A percentile compares a stretch with the other conserved stretches of the same genome.
Evolutionary conservation across 192 early-diverging fungal genomes (phyloP).

Genomic region (Linnemannia hyalina): DNA sequence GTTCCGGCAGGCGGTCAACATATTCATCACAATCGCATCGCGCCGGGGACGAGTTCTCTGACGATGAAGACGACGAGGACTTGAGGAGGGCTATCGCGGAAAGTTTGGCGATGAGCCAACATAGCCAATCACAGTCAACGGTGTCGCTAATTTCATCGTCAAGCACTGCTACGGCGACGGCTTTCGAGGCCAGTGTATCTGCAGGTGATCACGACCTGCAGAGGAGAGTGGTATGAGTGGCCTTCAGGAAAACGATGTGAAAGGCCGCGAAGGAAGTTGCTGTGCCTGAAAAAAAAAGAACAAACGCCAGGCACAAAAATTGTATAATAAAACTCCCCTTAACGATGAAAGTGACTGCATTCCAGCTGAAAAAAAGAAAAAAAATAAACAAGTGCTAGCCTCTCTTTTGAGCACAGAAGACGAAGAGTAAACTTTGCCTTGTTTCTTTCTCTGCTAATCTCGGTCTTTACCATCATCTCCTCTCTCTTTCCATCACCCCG

Average conservation of each 20-base stretch:
- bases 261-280: neutral
- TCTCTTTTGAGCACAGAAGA: too few relatives aligned
- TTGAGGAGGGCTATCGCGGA: conserved; percentile 37
- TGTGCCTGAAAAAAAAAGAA: neutral
- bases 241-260: neutral
- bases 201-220: neutral
- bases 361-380: conserved; percentile 4
- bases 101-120: conserved; percentile 40
- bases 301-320: neutral
- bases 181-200: neutral
- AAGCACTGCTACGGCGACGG: neutral
- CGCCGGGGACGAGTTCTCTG: neutral
- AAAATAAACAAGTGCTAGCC: conserved; percentile 13
- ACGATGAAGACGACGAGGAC: conserved; percentile 41
- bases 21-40: neutral
- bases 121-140: conserved; percentile 11
- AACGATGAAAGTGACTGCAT: conserved; percentile 9
- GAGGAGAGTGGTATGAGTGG: neutral
- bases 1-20: neutral
- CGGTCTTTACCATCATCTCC: conserved; percentile 13
- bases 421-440: neutral
- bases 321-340: conserved; percentile 21
- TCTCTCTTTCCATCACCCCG: neutral
- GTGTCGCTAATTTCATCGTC: neutral
- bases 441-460: conserved; percentile 25